Evolutionary conservation across 2,329 filamentous ascomycete genomes (phyloP), one percentile per base, ranked within the genome.

Genomic region (Coniochaeta prunicola): DNA sequence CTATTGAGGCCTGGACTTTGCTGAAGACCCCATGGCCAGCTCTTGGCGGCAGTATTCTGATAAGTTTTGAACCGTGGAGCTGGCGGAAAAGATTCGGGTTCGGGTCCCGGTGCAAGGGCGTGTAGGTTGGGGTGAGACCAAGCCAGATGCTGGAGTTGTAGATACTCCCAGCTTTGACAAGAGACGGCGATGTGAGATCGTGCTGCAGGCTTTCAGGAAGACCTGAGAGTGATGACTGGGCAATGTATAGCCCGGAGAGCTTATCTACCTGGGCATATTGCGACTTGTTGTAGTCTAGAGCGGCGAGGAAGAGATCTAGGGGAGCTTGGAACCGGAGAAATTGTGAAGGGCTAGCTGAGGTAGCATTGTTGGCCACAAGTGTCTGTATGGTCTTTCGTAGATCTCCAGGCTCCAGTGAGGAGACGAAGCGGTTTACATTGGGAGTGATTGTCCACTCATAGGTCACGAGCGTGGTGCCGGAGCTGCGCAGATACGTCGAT

Each of bases 11-110:
- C 61, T 80, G 79, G 0, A 85, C 77, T 2, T 71, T 58, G 10
- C 69, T 76, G 69, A 92, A 96, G 2, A 96, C 69, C 0, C 66
- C 72, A 53, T 81, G 75, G 0, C 94, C 94, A 3, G 77, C 67
- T 0, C 73, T 68, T 0, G 92, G 91, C 4, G 79, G 74, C 59
- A 93, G 78, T 13, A 97, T 70, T n/a, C 92, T 80, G 17, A 97
- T 77, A 0, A 76, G 70, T 72, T 99, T 99, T 57, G 69, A 73
- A 4, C 90, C 85, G 17, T 84, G 84, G 13, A 97, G 72, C 72
- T 99, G 94, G 53, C 90, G 84, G 70, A 97, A 96, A 0, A 97
- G 67, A 69, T 99, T 99, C 0, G 91, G 91, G 67, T 97, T 97
- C 0, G 94, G 94, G 67, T 99, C 94, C 58, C 89, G 84, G 72